Conservation (phyloP, 768 basidiomycete species). For the Kwoniella pini region DNA sequence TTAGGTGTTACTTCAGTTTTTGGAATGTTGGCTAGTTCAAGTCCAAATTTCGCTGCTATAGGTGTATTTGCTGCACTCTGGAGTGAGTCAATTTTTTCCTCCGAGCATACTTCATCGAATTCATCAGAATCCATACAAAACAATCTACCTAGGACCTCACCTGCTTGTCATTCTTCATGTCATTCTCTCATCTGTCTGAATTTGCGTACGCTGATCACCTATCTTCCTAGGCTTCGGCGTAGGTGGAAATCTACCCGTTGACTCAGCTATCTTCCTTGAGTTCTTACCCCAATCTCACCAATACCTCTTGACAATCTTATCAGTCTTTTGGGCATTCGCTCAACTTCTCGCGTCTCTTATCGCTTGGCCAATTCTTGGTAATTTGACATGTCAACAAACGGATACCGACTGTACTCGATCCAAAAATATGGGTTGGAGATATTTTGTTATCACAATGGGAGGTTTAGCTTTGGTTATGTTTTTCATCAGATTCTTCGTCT, state of each 20-base stretch:
- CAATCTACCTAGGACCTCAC: too few species aligned
- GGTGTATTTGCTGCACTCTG: conserved; percentile 57
- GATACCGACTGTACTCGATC: conserved; percentile 57
- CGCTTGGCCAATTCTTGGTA: conserved; percentile 72
- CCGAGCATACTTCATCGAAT: not conserved
- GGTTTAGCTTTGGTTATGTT: conserved; percentile 68
- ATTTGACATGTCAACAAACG: conserved; percentile 63
- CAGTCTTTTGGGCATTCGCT: conserved; percentile 78
- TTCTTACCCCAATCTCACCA: conserved; percentile 72
- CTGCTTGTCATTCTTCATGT: not conserved
- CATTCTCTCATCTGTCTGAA: not conserved
- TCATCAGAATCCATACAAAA: too few species aligned
- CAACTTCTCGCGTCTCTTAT: conserved; percentile 68
- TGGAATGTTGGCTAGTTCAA: conserved; percentile 65
- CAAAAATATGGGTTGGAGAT: conserved; percentile 76
- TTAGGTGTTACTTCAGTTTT: conserved; percentile 69
- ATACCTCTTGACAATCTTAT: conserved; percentile 71
- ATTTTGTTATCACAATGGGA: conserved; percentile 72
- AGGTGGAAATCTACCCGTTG: conserved; percentile 71
- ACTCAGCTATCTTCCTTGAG: conserved; percentile 74
- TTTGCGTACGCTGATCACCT: not conserved
- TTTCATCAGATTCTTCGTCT: conserved; percentile 53
- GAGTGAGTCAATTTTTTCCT: not conserved
- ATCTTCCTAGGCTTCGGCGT: conserved; percentile 53
- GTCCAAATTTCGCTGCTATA: conserved; percentile 62